phyloP scores from a whole-genome alignment of 768 basidiomycete genomes.

The Lyophyllum decastes region DNA sequence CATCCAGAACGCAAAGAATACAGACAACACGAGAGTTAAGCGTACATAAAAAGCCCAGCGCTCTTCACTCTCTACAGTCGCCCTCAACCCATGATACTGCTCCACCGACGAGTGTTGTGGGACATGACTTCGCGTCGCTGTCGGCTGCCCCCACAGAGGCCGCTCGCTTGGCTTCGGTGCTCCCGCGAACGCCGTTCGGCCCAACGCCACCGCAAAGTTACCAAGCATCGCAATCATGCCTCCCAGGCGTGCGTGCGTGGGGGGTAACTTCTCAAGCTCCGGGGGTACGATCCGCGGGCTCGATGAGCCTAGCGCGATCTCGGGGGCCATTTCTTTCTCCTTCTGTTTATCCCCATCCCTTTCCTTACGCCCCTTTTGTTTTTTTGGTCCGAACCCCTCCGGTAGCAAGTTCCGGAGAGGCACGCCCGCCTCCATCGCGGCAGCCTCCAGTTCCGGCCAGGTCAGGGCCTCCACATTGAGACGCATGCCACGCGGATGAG shows the following conservation, averaged over 20 bases:
- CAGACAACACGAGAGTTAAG: constrained; percentile 51
- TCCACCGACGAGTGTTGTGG: constrained; percentile 15
- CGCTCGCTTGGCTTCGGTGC: constrained; percentile 8
- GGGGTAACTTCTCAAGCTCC: constrained; percentile 25
- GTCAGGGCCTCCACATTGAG: constrained; percentile 66
- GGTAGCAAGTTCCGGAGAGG: constrained; percentile 55
- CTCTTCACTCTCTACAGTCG: constrained; percentile 41
- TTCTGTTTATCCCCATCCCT: neutral
- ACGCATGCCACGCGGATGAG: constrained; percentile 49
- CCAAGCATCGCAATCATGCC: constrained; percentile 59
- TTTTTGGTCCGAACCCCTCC: constrained; percentile 14
- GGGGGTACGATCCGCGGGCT: constrained; percentile 3
- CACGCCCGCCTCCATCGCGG: constrained; percentile 70
- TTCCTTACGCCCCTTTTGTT: neutral
- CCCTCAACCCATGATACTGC: constrained; percentile 33
- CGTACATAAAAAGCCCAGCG: constrained; percentile 58
- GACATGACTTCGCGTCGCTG: neutral
- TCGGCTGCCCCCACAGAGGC: neutral
- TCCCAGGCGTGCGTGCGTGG: constrained; percentile 60
- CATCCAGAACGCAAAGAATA: constrained; percentile 82
- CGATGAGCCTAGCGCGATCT: neutral
- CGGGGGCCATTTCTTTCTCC: neutral
- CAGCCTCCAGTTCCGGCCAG: constrained; percentile 53
- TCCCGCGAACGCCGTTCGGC: constrained; percentile 13
- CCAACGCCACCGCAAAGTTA: constrained; percentile 46